Evolutionary conservation across 371 early-diverging fungal species (phyloP).

Genomic region (Mucor circinelloides): DNA sequence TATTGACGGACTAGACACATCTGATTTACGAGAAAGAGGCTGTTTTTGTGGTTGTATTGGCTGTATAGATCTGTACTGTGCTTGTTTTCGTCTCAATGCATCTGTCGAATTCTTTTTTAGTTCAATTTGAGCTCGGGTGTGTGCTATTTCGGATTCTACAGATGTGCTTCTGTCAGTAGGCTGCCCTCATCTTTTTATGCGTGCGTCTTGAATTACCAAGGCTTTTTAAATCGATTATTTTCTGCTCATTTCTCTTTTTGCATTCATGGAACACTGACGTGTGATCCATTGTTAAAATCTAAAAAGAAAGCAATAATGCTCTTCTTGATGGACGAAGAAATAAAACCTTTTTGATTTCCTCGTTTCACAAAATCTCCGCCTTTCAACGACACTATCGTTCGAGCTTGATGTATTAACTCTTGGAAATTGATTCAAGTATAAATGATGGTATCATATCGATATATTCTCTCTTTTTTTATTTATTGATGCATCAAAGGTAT

Average conservation of each 20-base stretch:
- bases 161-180: neutral
- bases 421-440: too few species aligned
- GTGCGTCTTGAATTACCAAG: constrained; percentile 5
- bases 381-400: too few species aligned
- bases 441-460: too few species aligned
- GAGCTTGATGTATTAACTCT: too few species aligned
- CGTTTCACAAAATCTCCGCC: neutral
- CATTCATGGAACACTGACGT: neutral
- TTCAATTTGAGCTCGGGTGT: constrained; percentile 3
- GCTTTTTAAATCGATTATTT: neutral
- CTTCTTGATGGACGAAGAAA: neutral
- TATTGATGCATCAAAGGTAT: neutral
- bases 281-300: neutral
- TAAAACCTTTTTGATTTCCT: neutral
- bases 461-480: too few species aligned
- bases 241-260: constrained; percentile 15
- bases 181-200: neutral
- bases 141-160: constrained; percentile 17
- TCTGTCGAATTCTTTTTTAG: neutral
- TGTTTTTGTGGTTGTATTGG: neutral
- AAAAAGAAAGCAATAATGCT: neutral
- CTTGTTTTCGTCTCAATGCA: neutral
- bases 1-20: neutral
- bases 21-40: neutral
- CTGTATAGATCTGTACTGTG: neutral